Base-by-base conservation (phyloP, 2,329 filamentous ascomycete genomes). In the Fusarium pseudoanthophilum region DNA sequence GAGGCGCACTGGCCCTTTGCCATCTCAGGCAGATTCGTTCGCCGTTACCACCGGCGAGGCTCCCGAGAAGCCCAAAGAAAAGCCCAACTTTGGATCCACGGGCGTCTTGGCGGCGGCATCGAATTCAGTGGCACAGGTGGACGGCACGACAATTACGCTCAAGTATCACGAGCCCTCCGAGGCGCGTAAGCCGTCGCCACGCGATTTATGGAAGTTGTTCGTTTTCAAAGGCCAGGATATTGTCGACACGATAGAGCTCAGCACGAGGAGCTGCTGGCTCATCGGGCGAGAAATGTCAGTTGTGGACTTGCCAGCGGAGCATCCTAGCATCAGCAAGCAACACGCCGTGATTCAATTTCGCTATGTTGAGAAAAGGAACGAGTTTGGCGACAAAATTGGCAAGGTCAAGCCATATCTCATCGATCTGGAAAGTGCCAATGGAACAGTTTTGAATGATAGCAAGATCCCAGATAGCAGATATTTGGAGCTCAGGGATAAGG, bases 101-200 rank as follows among this genome's bases (percentile, higher is more conserved):
- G 96, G 96, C 34, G 86, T 92, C 13, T 87, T 99, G 24, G 96
- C 96, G 6, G 94, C 95, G 49, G 95, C 94, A 73, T 95, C 95
- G 58, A 98, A 99, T 81, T 86, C 89, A 4, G 82, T 91, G 24
- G 90, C 90, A 13, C 91, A 97, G 71, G 89, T 89, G 32, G 90
- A 91, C 77, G 94, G 93, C 64, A 92, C 91, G 7, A 88, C 88
- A 28, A 91, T 97, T 61, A 90, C 94, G 7, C 89, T 99, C 52
- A 98, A 98, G 85, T 99, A 99, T 82, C 93, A 98, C 84, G 96
- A 99, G 83, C 96, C 96, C 4, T 85, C 94, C 16, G 96, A 99
- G 84, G 94, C 95, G 56, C 92, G 96, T 67, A 97, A 97, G 77
- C 94, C 96, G 0, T 88, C 95, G 0, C 79, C 92, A 2, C 92